These are phyloP conservation scores for Limonomyces culmigenus DNA, from an alignment of 1,284 basidiomycete genomes.

Conservation along the genomic window DNA sequence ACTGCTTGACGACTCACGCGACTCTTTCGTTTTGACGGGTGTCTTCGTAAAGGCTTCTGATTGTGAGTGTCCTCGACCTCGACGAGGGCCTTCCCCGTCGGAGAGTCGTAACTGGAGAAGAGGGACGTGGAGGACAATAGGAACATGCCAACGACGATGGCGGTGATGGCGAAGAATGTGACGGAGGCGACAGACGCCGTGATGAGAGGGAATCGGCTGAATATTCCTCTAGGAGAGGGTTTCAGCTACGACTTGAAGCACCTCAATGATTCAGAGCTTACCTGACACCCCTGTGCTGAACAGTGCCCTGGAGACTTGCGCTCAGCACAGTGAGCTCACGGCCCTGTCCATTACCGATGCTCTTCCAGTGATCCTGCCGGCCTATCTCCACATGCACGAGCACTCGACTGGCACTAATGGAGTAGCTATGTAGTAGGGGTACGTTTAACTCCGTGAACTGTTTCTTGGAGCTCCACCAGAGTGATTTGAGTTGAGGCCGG, in stretches of 20 bases:
- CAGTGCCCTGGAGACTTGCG: constrained; percentile 39
- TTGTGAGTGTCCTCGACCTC: too few relatives aligned
- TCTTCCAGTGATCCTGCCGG: constrained; percentile 50
- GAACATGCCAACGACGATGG: constrained; percentile 30
- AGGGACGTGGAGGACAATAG: constrained; percentile 21
- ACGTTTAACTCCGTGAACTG: constrained; percentile 28
- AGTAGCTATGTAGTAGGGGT: constrained; percentile 34
- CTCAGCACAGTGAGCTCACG: constrained; percentile 50
- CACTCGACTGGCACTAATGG: constrained; percentile 27
- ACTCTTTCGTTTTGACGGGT: too few relatives aligned
- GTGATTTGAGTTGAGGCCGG: constrained; percentile 19
- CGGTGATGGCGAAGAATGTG: constrained; percentile 34
- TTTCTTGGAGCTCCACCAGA: background rate
- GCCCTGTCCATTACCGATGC: constrained; percentile 43
- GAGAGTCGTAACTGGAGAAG: too few relatives aligned
- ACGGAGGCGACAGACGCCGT: constrained; percentile 26
- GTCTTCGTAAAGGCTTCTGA: too few relatives aligned
- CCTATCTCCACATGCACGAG: constrained; percentile 46
- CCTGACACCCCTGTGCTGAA: constrained; percentile 51
- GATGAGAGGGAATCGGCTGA: constrained; percentile 51
- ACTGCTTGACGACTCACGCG: too few relatives aligned
- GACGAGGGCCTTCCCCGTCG: too few relatives aligned
- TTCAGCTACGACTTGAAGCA: background rate
- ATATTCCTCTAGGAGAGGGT: constrained; percentile 31
- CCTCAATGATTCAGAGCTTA: constrained; percentile 14